Conservation (phyloP, 140 eudicot genomes). For the Oenanthe javanica region DNA sequence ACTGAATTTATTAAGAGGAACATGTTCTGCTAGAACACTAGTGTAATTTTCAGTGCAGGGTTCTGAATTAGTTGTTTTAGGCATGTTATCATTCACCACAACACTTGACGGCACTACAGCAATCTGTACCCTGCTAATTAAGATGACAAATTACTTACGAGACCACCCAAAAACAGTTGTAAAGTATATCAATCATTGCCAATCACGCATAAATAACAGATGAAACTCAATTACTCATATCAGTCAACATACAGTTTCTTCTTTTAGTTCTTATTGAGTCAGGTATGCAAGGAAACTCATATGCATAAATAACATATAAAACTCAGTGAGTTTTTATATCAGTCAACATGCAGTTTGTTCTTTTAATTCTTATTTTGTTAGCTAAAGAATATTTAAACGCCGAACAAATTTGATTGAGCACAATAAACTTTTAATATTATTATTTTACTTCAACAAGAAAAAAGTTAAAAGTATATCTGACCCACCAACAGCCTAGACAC, state of each 20-base stretch:
- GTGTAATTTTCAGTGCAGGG: background rate
- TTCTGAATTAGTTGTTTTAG: background rate
- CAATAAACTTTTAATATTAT: no score
- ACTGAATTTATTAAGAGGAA: conserved; percentile 18
- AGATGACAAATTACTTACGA: background rate
- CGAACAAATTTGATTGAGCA: background rate
- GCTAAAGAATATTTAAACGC: background rate
- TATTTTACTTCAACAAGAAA: background rate
- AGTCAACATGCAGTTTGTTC: background rate
- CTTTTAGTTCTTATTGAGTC: no score
- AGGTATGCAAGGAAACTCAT: background rate
- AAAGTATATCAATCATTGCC: background rate
- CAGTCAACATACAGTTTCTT: no score
- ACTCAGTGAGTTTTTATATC: background rate
- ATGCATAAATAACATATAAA: no score
- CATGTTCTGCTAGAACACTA: conserved; percentile 4
- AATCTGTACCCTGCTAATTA: background rate
- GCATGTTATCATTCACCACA: background rate
- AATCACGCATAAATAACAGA: no score
- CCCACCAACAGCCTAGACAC: background rate
- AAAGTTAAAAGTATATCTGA: background rate
- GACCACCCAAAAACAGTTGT: background rate
- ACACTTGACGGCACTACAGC: background rate
- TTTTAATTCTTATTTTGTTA: background rate
- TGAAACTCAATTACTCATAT: no score